A percentile compares a stretch with the other conserved stretches of the same genome.
These are phyloP conservation scores for Sparassis latifolia DNA, from an alignment of 1,284 basidiomycete genomes.

Conservation along the genomic window DNA sequence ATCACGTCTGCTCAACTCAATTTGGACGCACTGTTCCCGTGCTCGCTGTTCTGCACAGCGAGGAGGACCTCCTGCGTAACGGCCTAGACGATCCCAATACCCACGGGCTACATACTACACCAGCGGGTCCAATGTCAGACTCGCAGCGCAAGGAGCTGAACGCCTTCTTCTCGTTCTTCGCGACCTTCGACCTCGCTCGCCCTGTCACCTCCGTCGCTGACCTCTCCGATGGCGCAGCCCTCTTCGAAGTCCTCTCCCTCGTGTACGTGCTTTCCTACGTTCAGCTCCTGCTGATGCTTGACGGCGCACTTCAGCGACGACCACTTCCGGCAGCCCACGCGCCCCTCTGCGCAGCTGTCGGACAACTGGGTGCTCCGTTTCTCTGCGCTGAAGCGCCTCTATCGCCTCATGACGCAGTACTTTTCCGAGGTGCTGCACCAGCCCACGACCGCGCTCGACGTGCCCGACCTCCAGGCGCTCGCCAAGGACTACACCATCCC, in stretches of 20 bases:
- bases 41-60: not conserved
- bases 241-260: constrained; percentile 65
- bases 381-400: constrained; percentile 76
- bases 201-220: constrained; percentile 56
- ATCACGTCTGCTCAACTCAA: too few relatives aligned
- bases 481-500: constrained; percentile 65
- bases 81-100: too few relatives aligned
- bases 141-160: constrained; percentile 57
- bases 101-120: not conserved
- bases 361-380: constrained; percentile 92
- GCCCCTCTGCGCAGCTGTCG: constrained; percentile 50
- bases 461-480: constrained; percentile 77
- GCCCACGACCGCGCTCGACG: constrained; percentile 64
- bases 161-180: constrained; percentile 74
- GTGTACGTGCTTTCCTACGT: constrained; percentile 38
- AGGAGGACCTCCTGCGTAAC: not conserved
- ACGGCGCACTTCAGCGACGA: constrained; percentile 55
- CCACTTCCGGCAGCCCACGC: constrained; percentile 65
- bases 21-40: not conserved
- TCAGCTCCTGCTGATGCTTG: constrained; percentile 1
- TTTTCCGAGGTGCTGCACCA: constrained; percentile 76
- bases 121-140: constrained; percentile 23
- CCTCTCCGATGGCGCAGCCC: constrained; percentile 67
- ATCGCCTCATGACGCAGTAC: constrained; percentile 84
- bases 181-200: constrained; percentile 61